These are phyloP conservation scores for Candida sp. DNA, from an alignment of 1,139 yeast genomes.

Conservation along the genomic window DNA sequence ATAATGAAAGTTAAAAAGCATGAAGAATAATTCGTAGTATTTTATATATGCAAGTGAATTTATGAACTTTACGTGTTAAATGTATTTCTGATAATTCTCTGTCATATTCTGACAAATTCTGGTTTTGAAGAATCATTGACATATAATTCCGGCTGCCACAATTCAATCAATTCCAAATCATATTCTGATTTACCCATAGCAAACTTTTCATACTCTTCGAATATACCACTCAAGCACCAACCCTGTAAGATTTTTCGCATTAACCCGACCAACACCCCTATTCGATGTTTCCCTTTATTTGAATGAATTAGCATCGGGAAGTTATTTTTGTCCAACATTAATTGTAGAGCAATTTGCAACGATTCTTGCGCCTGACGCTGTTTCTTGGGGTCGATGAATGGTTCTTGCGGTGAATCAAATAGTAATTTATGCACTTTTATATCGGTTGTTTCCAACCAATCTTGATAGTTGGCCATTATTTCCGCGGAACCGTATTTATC, in stretches of 20 bases:
- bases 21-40: slow-evolving; percentile 53
- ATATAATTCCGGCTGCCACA: slow-evolving; percentile 47
- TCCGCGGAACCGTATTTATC: slow-evolving; percentile 34
- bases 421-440: slow-evolving; percentile 60
- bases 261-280: slow-evolving; percentile 86
- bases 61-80: too few species aligned
- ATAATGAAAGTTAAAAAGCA: slow-evolving; percentile 66
- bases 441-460: slow-evolving; percentile 57
- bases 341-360: slow-evolving; percentile 57
- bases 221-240: slow-evolving; percentile 91
- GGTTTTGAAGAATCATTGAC: slow-evolving; percentile 30
- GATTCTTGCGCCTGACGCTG: slow-evolving; percentile 41
- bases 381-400: slow-evolving; percentile 54
- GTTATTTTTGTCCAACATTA: slow-evolving; percentile 66
- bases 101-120: slow-evolving; percentile 27
- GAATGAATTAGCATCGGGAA: slow-evolving; percentile 89
- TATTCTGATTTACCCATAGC: slow-evolving; percentile 93
- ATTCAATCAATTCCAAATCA: slow-evolving; percentile 66
- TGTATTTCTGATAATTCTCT: too few species aligned
- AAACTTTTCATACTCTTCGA: slow-evolving; percentile 90
- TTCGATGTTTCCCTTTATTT: slow-evolving; percentile 93
- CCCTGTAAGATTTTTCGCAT: slow-evolving; percentile 85
- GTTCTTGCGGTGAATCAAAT: slow-evolving; percentile 74
- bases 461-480: slow-evolving; percentile 49
- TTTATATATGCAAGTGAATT: too few species aligned